A percentile compares a stretch with the other conserved stretches of the same genome.
Evolutionary conservation across 2,329 filamentous ascomycete species (phyloP).

Genomic region (Pseudocercospora pini-densiflorae): DNA sequence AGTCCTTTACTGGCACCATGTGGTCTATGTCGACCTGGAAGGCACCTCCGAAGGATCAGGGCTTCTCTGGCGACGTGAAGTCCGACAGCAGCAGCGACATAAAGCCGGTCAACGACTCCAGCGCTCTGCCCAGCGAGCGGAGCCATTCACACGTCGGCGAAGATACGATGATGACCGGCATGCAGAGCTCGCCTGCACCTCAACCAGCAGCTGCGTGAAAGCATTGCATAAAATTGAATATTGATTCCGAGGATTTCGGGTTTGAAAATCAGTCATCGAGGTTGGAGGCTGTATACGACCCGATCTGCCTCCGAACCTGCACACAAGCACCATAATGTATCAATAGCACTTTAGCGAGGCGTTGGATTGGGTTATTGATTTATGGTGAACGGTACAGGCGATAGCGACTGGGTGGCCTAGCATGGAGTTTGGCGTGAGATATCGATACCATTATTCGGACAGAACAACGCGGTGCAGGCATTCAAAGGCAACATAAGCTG

Average conservation of each 20-base stretch:
- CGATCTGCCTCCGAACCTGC: background rate
- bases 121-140: constrained; percentile 62
- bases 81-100: constrained; percentile 61
- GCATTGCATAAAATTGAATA: background rate
- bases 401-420: background rate
- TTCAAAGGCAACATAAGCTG: background rate
- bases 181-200: constrained; percentile 43
- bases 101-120: constrained; percentile 60
- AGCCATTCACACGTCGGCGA: constrained; percentile 56
- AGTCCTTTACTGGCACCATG: constrained; percentile 86
- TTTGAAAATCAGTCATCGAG: background rate
- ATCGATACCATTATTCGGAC: background rate
- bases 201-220: constrained; percentile 44
- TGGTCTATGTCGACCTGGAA: constrained; percentile 87
- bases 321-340: background rate
- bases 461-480: background rate
- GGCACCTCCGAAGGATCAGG: constrained; percentile 62
- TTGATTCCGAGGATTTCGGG: background rate
- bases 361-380: background rate
- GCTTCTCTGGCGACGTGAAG: constrained; percentile 65
- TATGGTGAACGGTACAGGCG: background rate
- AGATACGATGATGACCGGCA: constrained; percentile 35
- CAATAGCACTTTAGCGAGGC: constrained; percentile 9
- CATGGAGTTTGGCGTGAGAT: background rate
- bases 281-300: background rate